A percentile compares a stretch with the other conserved stretches of the same genome.
Conservation (phyloP, 306 rosid genomes). For the Benincasa hispida region DNA sequence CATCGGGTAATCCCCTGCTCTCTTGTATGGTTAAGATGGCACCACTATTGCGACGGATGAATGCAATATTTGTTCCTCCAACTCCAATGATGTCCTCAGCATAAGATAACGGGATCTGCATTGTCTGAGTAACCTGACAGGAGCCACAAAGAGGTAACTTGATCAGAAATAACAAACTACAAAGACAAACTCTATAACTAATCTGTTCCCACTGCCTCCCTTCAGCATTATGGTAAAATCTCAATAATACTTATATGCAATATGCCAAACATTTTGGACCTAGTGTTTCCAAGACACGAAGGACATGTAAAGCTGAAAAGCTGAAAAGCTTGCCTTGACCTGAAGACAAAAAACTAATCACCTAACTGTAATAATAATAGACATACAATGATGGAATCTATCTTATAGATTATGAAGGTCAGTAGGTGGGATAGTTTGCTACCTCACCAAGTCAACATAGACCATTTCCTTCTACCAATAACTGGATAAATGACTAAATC, state of each 20-base stretch:
- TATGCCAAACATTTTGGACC: not conserved
- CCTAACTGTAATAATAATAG: not conserved
- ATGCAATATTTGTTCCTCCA: constrained; percentile 85
- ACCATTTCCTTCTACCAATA: not conserved
- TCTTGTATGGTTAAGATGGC: constrained; percentile 87
- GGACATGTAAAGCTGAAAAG: not conserved
- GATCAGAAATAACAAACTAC: not conserved
- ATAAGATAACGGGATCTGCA: constrained; percentile 92
- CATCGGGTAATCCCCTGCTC: constrained; percentile 80
- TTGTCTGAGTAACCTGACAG: constrained; percentile 77
- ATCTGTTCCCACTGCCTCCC: not conserved
- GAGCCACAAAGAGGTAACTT: not conserved
- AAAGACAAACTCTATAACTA: not conserved
- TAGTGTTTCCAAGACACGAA: not conserved
- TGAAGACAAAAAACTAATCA: not conserved
- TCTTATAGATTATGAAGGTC: not conserved
- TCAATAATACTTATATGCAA: not conserved
- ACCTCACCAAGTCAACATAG: not conserved
- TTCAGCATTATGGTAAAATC: not conserved
- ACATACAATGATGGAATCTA: not conserved
- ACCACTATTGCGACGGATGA: constrained; percentile 84
- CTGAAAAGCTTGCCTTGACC: not conserved
- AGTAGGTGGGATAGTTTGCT: not conserved
- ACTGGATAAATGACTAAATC: not conserved
- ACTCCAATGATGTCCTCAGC: constrained; percentile 94